Conservation (phyloP, 2,329 filamentous ascomycete genomes). For the Cercospora sp. region DNA sequence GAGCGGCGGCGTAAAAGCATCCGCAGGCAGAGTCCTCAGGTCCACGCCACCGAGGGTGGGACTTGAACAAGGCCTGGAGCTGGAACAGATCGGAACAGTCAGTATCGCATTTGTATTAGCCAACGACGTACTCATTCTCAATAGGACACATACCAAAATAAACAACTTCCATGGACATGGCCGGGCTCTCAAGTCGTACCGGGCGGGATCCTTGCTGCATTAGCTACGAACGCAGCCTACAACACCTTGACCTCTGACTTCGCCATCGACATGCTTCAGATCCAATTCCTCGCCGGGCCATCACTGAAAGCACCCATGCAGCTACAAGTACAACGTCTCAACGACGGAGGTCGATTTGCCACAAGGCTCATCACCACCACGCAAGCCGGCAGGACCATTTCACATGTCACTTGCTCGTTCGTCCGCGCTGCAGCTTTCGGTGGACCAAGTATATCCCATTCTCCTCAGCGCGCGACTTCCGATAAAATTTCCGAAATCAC, state of each 20-base stretch:
- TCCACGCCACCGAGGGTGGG: constrained; percentile 6
- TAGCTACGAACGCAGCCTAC: constrained; percentile 19
- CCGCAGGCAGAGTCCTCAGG: background rate
- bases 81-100: constrained; percentile 8
- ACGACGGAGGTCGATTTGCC: constrained; percentile 20
- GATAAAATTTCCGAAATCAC: constrained; percentile 14
- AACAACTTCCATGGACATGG: constrained; percentile 20
- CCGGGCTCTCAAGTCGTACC: constrained; percentile 12
- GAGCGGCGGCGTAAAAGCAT: background rate
- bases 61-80: constrained; percentile 10
- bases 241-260: constrained; percentile 19
- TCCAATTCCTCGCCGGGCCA: constrained; percentile 12
- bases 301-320: constrained; percentile 3
- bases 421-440: constrained; percentile 16
- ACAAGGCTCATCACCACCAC: constrained; percentile 15
- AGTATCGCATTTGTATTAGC: background rate
- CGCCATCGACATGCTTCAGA: constrained; percentile 18
- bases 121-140: background rate
- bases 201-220: constrained; percentile 11
- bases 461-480: constrained; percentile 10
- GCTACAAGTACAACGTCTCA: constrained; percentile 16
- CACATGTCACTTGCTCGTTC: constrained; percentile 23
- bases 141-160: constrained; percentile 18
- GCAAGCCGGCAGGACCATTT: constrained; percentile 14
- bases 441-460: constrained; percentile 21